Base-by-base conservation (phyloP, 306 rosid genomes). In the Lotus japonicus region DNA sequence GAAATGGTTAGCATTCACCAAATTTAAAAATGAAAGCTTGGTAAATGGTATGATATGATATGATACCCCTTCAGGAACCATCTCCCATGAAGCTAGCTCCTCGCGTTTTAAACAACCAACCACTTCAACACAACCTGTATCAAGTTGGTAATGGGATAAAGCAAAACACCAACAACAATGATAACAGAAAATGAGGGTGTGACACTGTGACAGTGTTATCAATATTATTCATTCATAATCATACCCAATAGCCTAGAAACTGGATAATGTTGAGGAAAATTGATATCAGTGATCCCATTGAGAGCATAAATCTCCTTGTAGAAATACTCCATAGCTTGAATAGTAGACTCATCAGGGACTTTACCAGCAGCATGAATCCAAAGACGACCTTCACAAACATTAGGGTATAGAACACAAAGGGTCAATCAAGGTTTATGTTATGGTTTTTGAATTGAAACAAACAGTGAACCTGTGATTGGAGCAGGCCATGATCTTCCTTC, bases 341-440 rank as follows among this genome's bases (percentile, higher is more conserved):
- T 87, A 7, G 99, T 94, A 11, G 92, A 82, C 33, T 88, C 96
- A 4, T 90, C 97, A 0, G 97, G 97, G 64, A 90, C 99, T 79
- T 90, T 90, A 81, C 97, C 63, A 0, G 97, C 97, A 23, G 97
- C 99, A 71, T 90, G 99, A 86, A 94, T 90, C 99, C 97, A 90
- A 44, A 94, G 81, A 63, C 96, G 97, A 38, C 99, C 99, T 92
- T 82, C 68, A 66, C 56, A 77, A 52, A 21, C 26, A 62, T 33
- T 52, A n/a, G 43, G 42, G 17, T 14, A 28, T 4, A 38, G 36
- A 38, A 2, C 11, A 38, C 42, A 43, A 43, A 8, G 5, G 26
- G 26, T 15, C 5, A 72, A 62, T 15, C 5, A 72, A 62, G 7
- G 46, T 31, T 4, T 5, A 43, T 8, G 15, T 16, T 73, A 13